Conservation (phyloP, 345 rosid species). For the Citrus medica region DNA sequence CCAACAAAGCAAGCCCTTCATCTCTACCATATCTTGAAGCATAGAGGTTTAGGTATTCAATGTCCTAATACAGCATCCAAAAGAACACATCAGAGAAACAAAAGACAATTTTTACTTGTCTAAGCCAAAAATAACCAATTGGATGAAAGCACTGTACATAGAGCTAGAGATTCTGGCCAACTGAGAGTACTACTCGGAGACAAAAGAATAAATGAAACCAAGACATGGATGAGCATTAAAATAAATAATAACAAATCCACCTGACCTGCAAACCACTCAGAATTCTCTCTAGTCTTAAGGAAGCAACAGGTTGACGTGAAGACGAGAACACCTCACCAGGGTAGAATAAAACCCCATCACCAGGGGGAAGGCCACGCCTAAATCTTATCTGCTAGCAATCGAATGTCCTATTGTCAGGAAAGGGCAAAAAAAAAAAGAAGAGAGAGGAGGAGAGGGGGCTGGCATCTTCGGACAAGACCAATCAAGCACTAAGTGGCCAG, state of each 20-base stretch:
- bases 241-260: not conserved
- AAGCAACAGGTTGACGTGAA: slow-evolving; percentile 78
- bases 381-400: slow-evolving; percentile 59
- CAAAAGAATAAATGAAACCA: not conserved
- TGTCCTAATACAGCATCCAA: slow-evolving; percentile 38
- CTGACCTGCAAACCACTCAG: slow-evolving; percentile 92
- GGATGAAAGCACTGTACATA: not conserved
- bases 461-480: not conserved
- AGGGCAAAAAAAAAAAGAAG: not conserved
- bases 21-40: slow-evolving; percentile 71
- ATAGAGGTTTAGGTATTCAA: slow-evolving; percentile 78
- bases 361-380: slow-evolving; percentile 91
- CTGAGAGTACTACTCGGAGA: not conserved
- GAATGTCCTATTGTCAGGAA: not conserved
- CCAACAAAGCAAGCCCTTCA: slow-evolving; percentile 71
- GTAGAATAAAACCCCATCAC: slow-evolving; percentile 87
- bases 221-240: not conserved
- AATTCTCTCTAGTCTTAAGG: slow-evolving; percentile 82
- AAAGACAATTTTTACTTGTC: not conserved
- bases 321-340: slow-evolving; percentile 96
- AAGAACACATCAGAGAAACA: not conserved
- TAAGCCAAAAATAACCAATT: not conserved
- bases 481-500: not conserved
- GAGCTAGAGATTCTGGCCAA: not conserved
- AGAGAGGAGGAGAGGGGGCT: not conserved